These are phyloP conservation scores for Heterobasidion irregulare DNA, from an alignment of 1,284 basidiomycete genomes.

Conservation along the genomic window DNA sequence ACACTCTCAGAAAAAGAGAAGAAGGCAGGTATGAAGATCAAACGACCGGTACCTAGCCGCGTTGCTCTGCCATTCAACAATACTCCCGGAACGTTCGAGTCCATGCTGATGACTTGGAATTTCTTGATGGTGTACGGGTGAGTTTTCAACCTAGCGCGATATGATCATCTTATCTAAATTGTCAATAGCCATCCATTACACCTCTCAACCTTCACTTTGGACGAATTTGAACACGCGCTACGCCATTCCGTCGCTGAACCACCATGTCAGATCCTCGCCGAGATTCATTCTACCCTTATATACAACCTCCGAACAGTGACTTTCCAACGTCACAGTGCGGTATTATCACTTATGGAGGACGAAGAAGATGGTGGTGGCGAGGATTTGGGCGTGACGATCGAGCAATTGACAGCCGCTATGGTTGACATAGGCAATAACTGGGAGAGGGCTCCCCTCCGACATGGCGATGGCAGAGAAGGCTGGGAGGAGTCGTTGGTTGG, in stretches of 20 bases:
- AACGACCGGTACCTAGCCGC: slow-evolving; percentile 62
- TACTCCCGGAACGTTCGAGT: slow-evolving; percentile 66
- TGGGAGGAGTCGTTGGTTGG: slow-evolving; percentile 87
- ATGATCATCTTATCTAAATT: not conserved
- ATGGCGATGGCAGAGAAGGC: slow-evolving; percentile 57
- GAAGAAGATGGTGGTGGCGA: slow-evolving; percentile 29
- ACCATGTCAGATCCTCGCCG: slow-evolving; percentile 72
- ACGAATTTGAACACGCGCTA: slow-evolving; percentile 88
- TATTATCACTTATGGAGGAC: slow-evolving; percentile 49
- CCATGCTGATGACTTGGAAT: slow-evolving; percentile 86
- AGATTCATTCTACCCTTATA: slow-evolving; percentile 85
- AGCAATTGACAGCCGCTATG: slow-evolving; percentile 53
- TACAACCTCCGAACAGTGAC: slow-evolving; percentile 80
- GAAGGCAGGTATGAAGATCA: slow-evolving; percentile 61
- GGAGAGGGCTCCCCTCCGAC: slow-evolving; percentile 67
- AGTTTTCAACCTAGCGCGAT: slow-evolving; percentile 18
- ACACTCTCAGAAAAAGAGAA: slow-evolving; percentile 71
- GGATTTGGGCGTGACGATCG: slow-evolving; percentile 44
- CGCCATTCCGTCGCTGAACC: slow-evolving; percentile 68
- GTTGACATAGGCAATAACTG: slow-evolving; percentile 73
- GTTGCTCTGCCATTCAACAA: slow-evolving; percentile 70
- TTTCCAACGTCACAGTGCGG: slow-evolving; percentile 61
- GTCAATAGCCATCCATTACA: slow-evolving; percentile 70
- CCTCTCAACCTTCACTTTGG: slow-evolving; percentile 87
- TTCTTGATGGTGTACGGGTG: slow-evolving; percentile 90